Base-by-base conservation (phyloP, 148 eudicot genomes). In the Camellia sinensis region DNA sequence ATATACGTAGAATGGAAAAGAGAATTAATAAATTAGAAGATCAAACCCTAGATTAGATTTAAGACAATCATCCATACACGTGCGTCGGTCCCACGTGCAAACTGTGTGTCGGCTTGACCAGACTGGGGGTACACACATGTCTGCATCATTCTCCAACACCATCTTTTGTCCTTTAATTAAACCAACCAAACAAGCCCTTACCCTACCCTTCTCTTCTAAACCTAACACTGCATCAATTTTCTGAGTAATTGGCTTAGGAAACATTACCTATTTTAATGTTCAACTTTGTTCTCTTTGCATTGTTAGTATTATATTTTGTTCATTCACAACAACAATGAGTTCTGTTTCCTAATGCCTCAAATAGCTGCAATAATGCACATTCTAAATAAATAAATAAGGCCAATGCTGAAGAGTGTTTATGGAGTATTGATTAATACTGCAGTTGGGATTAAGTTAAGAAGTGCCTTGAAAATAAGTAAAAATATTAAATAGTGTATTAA, bases 81-180 rank as follows among this genome's bases (percentile, higher is more conserved):
- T 75, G 78, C 67, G 29, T 60, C 18, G 78, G 78, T 54, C 78
- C 78, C 78, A 75, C 78, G 78, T 75, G 67, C 78, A 60, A 75
- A 61, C 78, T 63, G 37, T 4, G 37, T 75, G 78, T 75, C 67
- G 78, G 78, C 78, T 75, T 75, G 78, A 75, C 78, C 67, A n/a
- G 65, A 6, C 61, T 4, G 14, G 2, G 54, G 29, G 44, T 15
- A 15, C 12, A 75, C 78, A 75, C 37, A 37, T 40, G 78, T 75
- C 78, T 43, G 67, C 78, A 60, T 75, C 67, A 41, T 75, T 75
- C 77, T 54, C 62, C 57, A 18, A 63, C 22, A 7, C 0, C 41
- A n/a, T 18, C 8, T 29, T 17, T 37, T n/a, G 11, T 72, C 14
- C 45, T 14, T 19, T 21, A 29, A 29, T 29, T 29, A 29, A 29